Evolutionary conservation across 2,329 filamentous ascomycete species (phyloP), one percentile per base, ranked within the genome.

Genomic region (Metarhizium humberi): DNA sequence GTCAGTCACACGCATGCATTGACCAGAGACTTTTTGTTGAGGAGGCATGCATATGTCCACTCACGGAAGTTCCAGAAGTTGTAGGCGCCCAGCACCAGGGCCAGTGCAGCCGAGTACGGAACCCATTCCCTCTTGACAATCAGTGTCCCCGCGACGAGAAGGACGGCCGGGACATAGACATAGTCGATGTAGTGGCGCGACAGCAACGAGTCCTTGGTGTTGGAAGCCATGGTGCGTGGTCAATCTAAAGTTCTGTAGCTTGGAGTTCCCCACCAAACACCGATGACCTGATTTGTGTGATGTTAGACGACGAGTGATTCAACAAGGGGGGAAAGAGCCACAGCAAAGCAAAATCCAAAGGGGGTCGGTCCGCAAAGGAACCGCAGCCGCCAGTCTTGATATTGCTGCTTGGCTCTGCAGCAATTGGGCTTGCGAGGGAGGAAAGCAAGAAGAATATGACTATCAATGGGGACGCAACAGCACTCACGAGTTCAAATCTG

Each of bases 81-180:
- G 70, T 81, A 85, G 52, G 78, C 80, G 57, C 85, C 85, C 43
- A 96, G 72, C 13, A 81, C 70, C 38, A 86, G 69, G 36, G 88
- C 86, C 50, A 90, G 63, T 8, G 82, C 75, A 45, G 84, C 77
- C 7, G 90, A 89, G 69, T 86, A 89, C 4, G 84, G 80, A 29
- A 86, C 68, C 81, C 83, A 94, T 71, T 92, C 87, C 61, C 75
- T 78, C 81, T 95, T 95, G 64, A 91, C 77, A 65, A 95, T 86
- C 59, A 83, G 78, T 47, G 84, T 86, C 63, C 90, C 90, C 53
- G 90, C 72, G 57, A 96, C 75, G 57, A 96, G 74, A 40, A 96
- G 80, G 57, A 79, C 83, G n/a, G 85, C 86, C 59, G 92, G 91
- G 66, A 95, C 86, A 71, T 92, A 91, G 64, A 95, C 82, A 67